Base-by-base conservation (phyloP, 495 filamentous ascomycete species). In the Lasiosphaeria ovina region DNA sequence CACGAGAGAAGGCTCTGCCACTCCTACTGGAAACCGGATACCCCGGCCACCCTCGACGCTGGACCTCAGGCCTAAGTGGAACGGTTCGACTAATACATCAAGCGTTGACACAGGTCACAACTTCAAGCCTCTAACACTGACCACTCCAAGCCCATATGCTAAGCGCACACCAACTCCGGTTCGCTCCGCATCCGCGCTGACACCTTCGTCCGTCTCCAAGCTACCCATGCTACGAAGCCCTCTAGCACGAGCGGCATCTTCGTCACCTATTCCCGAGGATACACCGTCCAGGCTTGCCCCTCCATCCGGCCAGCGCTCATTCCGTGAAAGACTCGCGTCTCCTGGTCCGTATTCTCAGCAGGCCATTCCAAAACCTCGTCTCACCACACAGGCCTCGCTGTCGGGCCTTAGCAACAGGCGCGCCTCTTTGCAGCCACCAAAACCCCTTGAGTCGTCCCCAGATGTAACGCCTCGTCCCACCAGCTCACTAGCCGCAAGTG, bases 21-120 rank as follows among this genome's bases (percentile, higher is more conserved):
- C 86, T 0, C 86, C 87, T 6, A 83, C 84, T 72, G 62, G 77
- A 5, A 79, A 79, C 62, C 77, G 79, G 47, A 60, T 74, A 32
- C 72, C 77, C 31, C 78, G 80, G 42, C 80, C 83, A 16, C 68
- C 76, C 3, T 80, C 83, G 2, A 75, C 74, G 16, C 48, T 65
- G 12, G 62, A 83, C 58, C 82, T 83, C 64, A 85, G 88, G 44
- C 93, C 93, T 12, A 83, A 87, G 55, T 97, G 93, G 93, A 96
- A 89, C 69, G 60, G 69, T 6, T 90, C 87, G 40, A 85, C 84
- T 11, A 94, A 91, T 67, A 84, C 87, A 51, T 81, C 79, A 5
- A 85, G 89, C 58, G 78, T 86, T 31, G 79, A 88, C 35, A 83
- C 85, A 14, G 86, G 88, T 31, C 86, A 90, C 69, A 85, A 84